Evolutionary conservation across 352 stramenopile species (phyloP), one percentile per base, ranked within the genome.

Genomic region (Globisporangium cederbergense): DNA sequence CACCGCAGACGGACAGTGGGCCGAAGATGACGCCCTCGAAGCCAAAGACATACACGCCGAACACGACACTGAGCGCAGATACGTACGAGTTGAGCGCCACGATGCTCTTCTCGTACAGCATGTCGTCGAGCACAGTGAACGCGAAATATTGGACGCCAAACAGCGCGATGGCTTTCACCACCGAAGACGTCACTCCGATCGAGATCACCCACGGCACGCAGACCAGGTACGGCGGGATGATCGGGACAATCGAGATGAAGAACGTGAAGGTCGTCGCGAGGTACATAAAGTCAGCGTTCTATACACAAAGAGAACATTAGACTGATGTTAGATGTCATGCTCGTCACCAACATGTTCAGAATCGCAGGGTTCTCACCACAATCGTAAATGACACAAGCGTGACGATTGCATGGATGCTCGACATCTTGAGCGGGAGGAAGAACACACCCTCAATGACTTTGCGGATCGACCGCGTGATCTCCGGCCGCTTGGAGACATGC

Each of bases 21-120:
- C 86, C 86, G 53, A 95, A 95, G 62, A 95, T 93, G 28, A 95
- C 86, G 55, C 86, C 86, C 79, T 96, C 87, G 67, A 94, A 86
- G 16, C 87, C 87, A 64, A 96, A 96, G 4, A 94, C 87, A 47
- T 94, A 96, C 8, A 93, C 83, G 1, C 87, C 87, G 50, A 96
- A 93, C 4, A 94, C 87, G 5, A 93, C 85, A 66, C 87, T 96
- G 22, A 96, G 70, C 28, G 85, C 87, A 0, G 87, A 94, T 5
- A 96, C 85, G 53, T 96, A 96, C 54, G 87, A 84, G 61, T 96
- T 96, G 20, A 96, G 66, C 9, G 86, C 76, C 14, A 92, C 79
- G 22, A 96, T 90, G 58, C 81, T 94, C 67, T 94, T 94, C 73
- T 96, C 84, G 65, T 96, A 96, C 0, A 96, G 73, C 82, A 94